Base-by-base conservation (phyloP, 441 rosid species). In the Isatis lusitanica region DNA sequence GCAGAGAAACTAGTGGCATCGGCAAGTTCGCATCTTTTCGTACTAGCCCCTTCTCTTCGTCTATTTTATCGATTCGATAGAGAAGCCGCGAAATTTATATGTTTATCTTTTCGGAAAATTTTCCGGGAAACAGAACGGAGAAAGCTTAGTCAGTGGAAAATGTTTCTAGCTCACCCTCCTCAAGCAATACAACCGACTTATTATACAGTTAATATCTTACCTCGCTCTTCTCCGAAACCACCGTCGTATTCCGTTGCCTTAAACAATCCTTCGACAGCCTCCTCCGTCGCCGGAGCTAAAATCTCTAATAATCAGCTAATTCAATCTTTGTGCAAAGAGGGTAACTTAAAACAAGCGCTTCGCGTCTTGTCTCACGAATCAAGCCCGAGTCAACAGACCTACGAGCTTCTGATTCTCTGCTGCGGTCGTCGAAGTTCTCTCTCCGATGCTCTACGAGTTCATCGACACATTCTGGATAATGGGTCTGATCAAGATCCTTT, bases 401-500 rank as follows among this genome's bases (percentile, higher is more conserved):
- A 88, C 73, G 97, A 90, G 81, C 89, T 85, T 66, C 85, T 94
- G 36, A 82, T 94, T 70, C 93, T 84, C 74, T 80, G 89, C 13
- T 91, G 97, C 80, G 64, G 81, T 70, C 78, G 69, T 67, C 82
- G 83, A 0, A 85, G 82, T 61, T 86, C 94, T 17, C 79, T 88
- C 63, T 69, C 86, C 63, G 86, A 87, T 51, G 98, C 86, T 47
- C 70, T 71, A 65, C 62, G 74, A 16, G 88, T 94, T 72, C 94
- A 94, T 44, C 79, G 82, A 15, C 97, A 90, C 68, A 84, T 94
- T 17, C 43, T 68, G 6, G 80, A 82, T 39, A 87, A 85, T 81
- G 97, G 98, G 82, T 90, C 81, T 24, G 98, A 81, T 70, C 92
- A 90, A 78, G 98, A 94, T 51, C 93, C 97, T 7, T 94, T 91